phyloP scores from a whole-genome alignment of 164 flowering plant species.

The Vitis labrusca region DNA sequence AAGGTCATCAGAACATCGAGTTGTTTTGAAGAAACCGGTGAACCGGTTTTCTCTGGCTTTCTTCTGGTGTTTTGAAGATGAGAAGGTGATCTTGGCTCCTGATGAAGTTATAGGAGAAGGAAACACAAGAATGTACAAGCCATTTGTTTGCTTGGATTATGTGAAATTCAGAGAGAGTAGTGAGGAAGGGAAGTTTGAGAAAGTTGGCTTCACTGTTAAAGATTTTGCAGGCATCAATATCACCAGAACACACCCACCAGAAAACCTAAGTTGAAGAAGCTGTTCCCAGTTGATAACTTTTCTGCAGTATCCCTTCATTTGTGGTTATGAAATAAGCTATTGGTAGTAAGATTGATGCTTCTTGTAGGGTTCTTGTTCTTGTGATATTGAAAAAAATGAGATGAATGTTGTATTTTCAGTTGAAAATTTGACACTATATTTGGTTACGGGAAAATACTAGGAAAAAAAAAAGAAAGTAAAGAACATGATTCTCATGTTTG shows the following conservation, averaged over 20 bases:
- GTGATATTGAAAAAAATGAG: no score
- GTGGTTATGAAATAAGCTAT: background rate
- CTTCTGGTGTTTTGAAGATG: conserved; percentile 95
- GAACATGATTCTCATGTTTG: no score
- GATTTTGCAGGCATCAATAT: conserved; percentile 56
- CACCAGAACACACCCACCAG: background rate
- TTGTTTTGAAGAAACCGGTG: conserved; percentile 40
- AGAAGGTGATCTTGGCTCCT: conserved; percentile 68
- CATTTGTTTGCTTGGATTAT: conserved; percentile 71
- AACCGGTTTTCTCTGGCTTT: conserved; percentile 75
- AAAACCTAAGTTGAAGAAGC: background rate
- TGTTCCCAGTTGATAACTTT: background rate
- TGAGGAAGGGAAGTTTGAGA: conserved; percentile 77
- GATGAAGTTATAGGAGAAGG: conserved; percentile 72
- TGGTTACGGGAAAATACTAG: no score
- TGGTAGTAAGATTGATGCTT: background rate
- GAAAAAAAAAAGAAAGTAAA: no score
- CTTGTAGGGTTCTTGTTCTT: no score
- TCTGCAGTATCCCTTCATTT: background rate
- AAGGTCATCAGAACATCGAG: conserved; percentile 84
- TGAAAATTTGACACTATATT: no score
- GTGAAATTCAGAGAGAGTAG: conserved; percentile 67
- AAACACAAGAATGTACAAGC: conserved; percentile 46
- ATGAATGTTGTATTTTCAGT: no score
- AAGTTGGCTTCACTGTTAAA: conserved; percentile 74